These are phyloP conservation scores for Candida patagonica DNA, from an alignment of 805 yeast species.

Conservation along the genomic window DNA sequence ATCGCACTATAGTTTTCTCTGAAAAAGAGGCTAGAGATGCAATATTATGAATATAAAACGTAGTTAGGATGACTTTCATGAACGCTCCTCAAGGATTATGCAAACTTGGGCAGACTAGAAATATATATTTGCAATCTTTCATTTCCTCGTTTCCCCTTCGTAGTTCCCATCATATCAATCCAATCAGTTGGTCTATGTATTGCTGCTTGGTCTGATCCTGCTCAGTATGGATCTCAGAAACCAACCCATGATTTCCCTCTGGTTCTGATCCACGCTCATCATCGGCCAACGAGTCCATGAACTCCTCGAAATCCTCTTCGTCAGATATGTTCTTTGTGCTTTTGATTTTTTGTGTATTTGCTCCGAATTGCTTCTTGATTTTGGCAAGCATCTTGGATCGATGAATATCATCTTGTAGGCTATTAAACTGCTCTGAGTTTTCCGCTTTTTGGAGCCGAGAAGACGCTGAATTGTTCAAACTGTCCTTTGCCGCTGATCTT, in stretches of 20 bases:
- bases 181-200: conserved; percentile 10
- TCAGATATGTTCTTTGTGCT: too few relatives aligned
- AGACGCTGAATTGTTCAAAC: not conserved
- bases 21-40: too few relatives aligned
- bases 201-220: conserved; percentile 10
- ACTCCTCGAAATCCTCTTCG: conserved; percentile 10
- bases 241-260: not conserved
- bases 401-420: conserved; percentile 14
- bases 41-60: too few relatives aligned
- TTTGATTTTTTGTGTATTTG: not conserved
- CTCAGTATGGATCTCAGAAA: too few relatives aligned
- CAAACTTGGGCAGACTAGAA: too few relatives aligned
- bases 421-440: conserved; percentile 10
- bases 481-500: conserved; percentile 2
- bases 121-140: too few relatives aligned
- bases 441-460: conserved; percentile 5
- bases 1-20: too few relatives aligned
- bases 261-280: not conserved
- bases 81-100: too few relatives aligned
- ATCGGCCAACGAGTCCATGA: not conserved
- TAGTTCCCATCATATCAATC: too few relatives aligned
- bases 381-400: conserved; percentile 10
- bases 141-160: too few relatives aligned
- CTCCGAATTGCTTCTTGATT: conserved; percentile 14
- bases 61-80: too few relatives aligned